Base-by-base conservation (phyloP, 306 rosid species). In the Cicer arietinum region DNA sequence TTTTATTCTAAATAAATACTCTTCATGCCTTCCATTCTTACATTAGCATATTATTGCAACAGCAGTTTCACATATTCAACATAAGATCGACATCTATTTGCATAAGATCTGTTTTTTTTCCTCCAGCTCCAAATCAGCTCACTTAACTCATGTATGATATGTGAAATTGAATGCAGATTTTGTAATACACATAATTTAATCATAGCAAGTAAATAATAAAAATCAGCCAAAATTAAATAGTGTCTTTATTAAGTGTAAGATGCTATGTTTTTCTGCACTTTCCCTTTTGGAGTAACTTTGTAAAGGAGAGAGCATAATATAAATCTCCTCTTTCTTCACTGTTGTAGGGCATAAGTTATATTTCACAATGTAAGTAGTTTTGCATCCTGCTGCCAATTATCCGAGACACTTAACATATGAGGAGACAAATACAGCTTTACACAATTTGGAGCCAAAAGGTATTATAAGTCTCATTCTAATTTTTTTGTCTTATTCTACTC, bases 331-430 rank as follows among this genome's bases (percentile, higher is more conserved):
- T 50, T 78, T 22, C 35, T 82, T 30, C n/a, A 58, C 25, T 25
- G 17, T 47, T 11, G 1, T 17, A 50, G n/a, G 50, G 41, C 53
- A 50, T 8, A 42, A 7, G 45, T 42, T 42, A 7, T 42, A 42
- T 42, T 42, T 42, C 9, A 8, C 45, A 6, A 7, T 42, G 45
- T 8, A 42, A 10, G 10, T 42, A 42, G 10, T 2, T 42, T 93
- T 71, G 95, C 95, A 52, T 85, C 85, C 14, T 73, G 81, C 75
- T 93, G 90, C 63, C 84, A 86, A 76, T 59, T 88, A 69, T 71
- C 5, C 80, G 91, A 93, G 57, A 91, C 97, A 25, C 83, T 81
- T 46, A 25, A 43, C 86, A 11, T 88, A 85, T 67, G 81, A 89
- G 71, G 86, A 86, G 80, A 84, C 86, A 70, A 93, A 89, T 84